Evolutionary conservation across 768 basidiomycete species (phyloP).

Genomic region (Panaeolus papilionaceus): DNA sequence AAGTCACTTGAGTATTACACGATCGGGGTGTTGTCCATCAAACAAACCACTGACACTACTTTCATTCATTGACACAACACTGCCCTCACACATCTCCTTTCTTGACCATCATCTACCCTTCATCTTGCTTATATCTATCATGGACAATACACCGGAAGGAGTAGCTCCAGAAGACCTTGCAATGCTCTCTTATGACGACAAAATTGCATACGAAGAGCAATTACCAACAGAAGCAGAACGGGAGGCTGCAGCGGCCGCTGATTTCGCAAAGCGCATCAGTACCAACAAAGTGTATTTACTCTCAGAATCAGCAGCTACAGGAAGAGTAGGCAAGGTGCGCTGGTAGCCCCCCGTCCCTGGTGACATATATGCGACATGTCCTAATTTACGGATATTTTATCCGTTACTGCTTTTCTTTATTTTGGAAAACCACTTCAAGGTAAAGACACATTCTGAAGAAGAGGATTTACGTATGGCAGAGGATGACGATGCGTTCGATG

Average conservation of each 20-base stretch:
- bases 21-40: background rate
- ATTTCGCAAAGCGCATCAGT: conserved; percentile 73
- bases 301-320: conserved; percentile 64
- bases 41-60: background rate
- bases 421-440: conserved; percentile 43
- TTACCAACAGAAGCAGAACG: conserved; percentile 42
- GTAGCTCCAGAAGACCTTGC: conserved; percentile 36
- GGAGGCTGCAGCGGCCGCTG: conserved; percentile 37
- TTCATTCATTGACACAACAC: conserved; percentile 9
- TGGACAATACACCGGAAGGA: conserved; percentile 56
- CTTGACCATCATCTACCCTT: conserved; percentile 17
- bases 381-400: conserved; percentile 49
- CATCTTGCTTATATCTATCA: conserved; percentile 30
- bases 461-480: conserved; percentile 37
- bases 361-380: conserved; percentile 26
- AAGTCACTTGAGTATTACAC: conserved; percentile 14
- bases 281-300: conserved; percentile 79
- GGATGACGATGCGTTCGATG: conserved; percentile 43
- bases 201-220: conserved; percentile 63
- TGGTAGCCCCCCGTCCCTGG: conserved; percentile 25
- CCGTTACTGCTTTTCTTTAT: conserved; percentile 28
- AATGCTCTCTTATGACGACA: conserved; percentile 60
- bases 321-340: conserved; percentile 77
- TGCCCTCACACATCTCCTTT: background rate
- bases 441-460: conserved; percentile 45